Evolutionary conservation across 2,329 filamentous ascomycete species (phyloP).

Genomic region (Cadophora sp.): DNA sequence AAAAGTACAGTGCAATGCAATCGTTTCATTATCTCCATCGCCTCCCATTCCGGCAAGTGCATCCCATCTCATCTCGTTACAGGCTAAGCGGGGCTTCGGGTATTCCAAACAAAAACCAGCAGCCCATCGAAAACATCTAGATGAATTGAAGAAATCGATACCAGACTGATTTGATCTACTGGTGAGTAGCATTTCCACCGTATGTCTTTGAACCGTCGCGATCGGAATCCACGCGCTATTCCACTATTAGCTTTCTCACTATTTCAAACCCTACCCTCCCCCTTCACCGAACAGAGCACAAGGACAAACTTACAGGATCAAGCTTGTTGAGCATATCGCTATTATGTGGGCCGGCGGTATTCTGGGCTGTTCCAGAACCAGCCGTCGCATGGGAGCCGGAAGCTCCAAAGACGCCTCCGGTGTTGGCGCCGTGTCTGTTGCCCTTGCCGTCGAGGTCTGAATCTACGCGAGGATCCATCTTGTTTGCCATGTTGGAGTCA

Average conservation of each 20-base stretch:
- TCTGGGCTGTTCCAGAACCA: slow-evolving; percentile 47
- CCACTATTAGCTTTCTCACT: slow-evolving; percentile 7
- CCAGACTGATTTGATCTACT: slow-evolving; percentile 8
- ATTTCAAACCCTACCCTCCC: too few species aligned
- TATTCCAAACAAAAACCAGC: slow-evolving; percentile 17
- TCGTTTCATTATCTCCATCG: too few species aligned
- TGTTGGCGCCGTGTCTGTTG: slow-evolving; percentile 43
- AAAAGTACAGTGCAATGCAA: neutral
- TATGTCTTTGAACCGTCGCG: slow-evolving; percentile 61
- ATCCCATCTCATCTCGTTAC: neutral
- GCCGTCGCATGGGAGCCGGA: slow-evolving; percentile 43
- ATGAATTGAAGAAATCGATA: too few species aligned
- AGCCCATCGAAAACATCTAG: too few species aligned
- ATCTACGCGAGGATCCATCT: slow-evolving; percentile 37
- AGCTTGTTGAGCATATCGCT: slow-evolving; percentile 60
- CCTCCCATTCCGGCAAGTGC: too few species aligned
- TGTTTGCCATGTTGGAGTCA: slow-evolving; percentile 50
- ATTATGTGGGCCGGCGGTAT: slow-evolving; percentile 60
- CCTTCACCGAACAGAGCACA: too few species aligned
- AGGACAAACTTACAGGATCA: slow-evolving; percentile 24
- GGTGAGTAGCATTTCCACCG: slow-evolving; percentile 59
- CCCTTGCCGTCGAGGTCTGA: slow-evolving; percentile 54
- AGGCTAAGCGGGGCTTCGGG: slow-evolving; percentile 24
- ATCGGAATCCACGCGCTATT: slow-evolving; percentile 60
- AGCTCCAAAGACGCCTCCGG: slow-evolving; percentile 43